Base-by-base conservation (phyloP, 2,329 filamentous ascomycete species). In the Drechmeria coniospora region DNA sequence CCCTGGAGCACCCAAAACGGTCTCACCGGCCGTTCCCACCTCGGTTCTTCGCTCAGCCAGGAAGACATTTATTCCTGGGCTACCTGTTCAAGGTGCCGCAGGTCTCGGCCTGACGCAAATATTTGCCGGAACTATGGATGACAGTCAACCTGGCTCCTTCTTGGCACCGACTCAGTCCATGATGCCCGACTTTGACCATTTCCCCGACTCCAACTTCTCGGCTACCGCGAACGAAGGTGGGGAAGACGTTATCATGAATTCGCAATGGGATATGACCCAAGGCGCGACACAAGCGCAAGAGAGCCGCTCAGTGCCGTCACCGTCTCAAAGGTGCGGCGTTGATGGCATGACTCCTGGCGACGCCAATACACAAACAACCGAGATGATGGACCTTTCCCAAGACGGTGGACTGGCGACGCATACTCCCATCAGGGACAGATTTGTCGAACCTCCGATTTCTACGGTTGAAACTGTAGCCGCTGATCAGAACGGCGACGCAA, bases 61-160 rank as follows among this genome's bases (percentile, higher is more conserved):
- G 33, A 79, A 79, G 51, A 66, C 59, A 0, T 77, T 78, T 39
- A 78, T 82, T 32, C 78, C 77, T 4, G 75, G 74, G 2, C 54
- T 82, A 13, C 68, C 74, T 3, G 61, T 75, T 4, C 51, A 62
- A 14, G 67, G 63, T 0, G 62, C 70, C 14, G 72, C 70, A 20
- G 73, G 72, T 3, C 56, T 92, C 23, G 79, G 82, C 8, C 63
- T 93, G 24, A 92, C 83, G 0, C 86, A 93, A 43, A 87, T 90
- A 36, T 94, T 93, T 46, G 80, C 79, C 5, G 82, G 82, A 9
- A 93, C 84, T 1, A 79, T 94, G 72, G 83, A 80, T 26, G 73
- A 60, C 47, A 71, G 63, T 39, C 65, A 71, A 40, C 38, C 43
- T 32, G 40, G 41, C 39, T 30, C 40, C 12, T 31, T 31, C 17